A percentile compares a stretch with the other conserved stretches of the same genome.
These are phyloP conservation scores for Litchi chinensis DNA, from an alignment of 345 rosid species.

Conservation along the genomic window DNA sequence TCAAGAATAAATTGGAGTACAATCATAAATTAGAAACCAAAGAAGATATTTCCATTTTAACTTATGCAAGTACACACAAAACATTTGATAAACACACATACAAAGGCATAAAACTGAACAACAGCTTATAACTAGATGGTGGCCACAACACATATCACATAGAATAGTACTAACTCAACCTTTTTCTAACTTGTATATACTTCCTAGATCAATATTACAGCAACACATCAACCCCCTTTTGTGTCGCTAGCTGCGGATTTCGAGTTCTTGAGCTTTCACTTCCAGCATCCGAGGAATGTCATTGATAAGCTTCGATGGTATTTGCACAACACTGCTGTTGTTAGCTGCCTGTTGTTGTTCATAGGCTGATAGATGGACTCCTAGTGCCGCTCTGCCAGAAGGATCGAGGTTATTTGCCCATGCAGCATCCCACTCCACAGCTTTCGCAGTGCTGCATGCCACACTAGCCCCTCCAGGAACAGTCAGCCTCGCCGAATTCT, in stretches of 20 bases:
- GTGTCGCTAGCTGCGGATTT: slow-evolving; percentile 47
- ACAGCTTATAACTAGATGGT: neutral
- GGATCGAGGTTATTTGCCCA: slow-evolving; percentile 94
- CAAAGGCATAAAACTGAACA: neutral
- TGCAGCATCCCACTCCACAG: slow-evolving; percentile 82
- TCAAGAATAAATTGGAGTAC: too few species aligned
- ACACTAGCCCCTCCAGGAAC: slow-evolving; percentile 92
- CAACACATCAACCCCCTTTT: slow-evolving; percentile 6
- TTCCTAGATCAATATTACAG: slow-evolving; percentile 13
- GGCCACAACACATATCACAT: neutral
- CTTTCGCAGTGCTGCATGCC: slow-evolving; percentile 92
- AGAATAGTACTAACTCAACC: neutral
- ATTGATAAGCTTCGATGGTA: slow-evolving; percentile 42
- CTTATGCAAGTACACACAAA: neutral
- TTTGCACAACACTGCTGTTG: slow-evolving; percentile 23
- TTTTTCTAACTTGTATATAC: slow-evolving; percentile 16
- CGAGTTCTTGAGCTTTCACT: slow-evolving; percentile 42
- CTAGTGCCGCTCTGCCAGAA: slow-evolving; percentile 91
- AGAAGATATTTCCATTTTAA: slow-evolving; percentile 19
- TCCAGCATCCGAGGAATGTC: slow-evolving; percentile 50
- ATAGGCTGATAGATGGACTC: slow-evolving; percentile 84
- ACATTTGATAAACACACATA: neutral
- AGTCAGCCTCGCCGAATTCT: slow-evolving; percentile 84
- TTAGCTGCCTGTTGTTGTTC: slow-evolving; percentile 29
- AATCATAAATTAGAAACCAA: too few species aligned